A percentile compares a stretch with the other conserved stretches of the same genome.
phyloP scores from a whole-genome alignment of 2,329 filamentous ascomycete genomes.

The Fusarium floridanum region DNA sequence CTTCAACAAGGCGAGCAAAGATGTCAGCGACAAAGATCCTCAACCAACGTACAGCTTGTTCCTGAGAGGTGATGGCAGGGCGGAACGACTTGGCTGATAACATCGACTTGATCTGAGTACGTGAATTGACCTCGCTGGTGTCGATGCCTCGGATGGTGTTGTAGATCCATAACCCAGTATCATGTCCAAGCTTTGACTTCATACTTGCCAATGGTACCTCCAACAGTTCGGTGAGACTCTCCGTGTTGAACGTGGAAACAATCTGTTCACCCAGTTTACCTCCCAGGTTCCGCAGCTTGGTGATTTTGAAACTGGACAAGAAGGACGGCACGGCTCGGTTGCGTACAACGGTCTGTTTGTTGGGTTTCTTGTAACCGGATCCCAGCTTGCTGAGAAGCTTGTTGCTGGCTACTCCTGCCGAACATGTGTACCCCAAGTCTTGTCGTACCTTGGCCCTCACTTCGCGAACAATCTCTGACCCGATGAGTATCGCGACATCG shows the following conservation, averaged over 20 bases:
- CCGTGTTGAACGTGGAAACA: conserved; percentile 83
- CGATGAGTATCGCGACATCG: conserved; percentile 87
- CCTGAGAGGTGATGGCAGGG: conserved; percentile 81
- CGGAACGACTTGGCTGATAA: conserved; percentile 95
- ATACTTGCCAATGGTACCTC: conserved; percentile 79
- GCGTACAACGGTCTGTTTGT: conserved; percentile 93
- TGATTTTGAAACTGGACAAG: conserved; percentile 87
- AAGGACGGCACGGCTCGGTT: conserved; percentile 86
- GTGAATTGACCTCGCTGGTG: conserved; percentile 86
- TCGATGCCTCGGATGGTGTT: conserved; percentile 89
- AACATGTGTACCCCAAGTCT: conserved; percentile 88
- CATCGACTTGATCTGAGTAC: conserved; percentile 97
- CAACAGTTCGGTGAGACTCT: conserved; percentile 81
- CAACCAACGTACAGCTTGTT: conserved; percentile 87
- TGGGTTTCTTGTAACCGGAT: conserved; percentile 91
- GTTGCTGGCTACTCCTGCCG: conserved; percentile 88
- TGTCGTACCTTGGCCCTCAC: conserved; percentile 78
- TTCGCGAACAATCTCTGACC: conserved; percentile 86
- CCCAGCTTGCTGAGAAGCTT: conserved; percentile 97
- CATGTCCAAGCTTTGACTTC: conserved; percentile 82
- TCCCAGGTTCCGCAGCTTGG: conserved; percentile 94
- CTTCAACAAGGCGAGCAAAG: conserved; percentile 88
- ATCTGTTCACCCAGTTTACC: conserved; percentile 94
- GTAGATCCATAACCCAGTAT: conserved; percentile 88
- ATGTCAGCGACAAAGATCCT: conserved; percentile 94